A percentile compares a stretch with the other conserved stretches of the same genome.
phyloP scores from a whole-genome alignment of 2,329 filamentous ascomycete genomes.

The Aspergillus sp. region DNA sequence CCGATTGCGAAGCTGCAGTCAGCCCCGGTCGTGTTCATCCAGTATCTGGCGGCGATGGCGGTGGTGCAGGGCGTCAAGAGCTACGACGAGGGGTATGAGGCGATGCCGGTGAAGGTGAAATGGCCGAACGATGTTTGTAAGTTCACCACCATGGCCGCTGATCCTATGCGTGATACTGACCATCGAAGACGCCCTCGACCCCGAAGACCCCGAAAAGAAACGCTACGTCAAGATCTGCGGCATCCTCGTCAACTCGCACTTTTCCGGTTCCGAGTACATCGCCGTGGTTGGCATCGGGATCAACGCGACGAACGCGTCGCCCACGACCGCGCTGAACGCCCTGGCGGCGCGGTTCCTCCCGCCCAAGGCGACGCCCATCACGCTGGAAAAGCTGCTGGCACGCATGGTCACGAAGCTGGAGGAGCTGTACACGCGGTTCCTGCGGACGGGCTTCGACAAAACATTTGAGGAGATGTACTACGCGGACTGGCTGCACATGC shows the following conservation, averaged over 20 bases:
- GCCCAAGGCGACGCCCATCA: conserved; percentile 52
- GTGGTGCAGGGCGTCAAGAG: conserved; percentile 77
- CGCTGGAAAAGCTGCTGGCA: conserved; percentile 77
- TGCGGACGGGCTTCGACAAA: conserved; percentile 69
- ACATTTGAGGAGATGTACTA: conserved; percentile 77
- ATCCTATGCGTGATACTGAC: conserved; percentile 3
- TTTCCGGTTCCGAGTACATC: conserved; percentile 73
- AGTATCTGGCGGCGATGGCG: conserved; percentile 87
- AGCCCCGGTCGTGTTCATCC: conserved; percentile 85
- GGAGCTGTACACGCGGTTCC: conserved; percentile 70
- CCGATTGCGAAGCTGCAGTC: conserved; percentile 66
- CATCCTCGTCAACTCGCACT: conserved; percentile 86
- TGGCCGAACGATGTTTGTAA: conserved; percentile 95
- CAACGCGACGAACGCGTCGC: conserved; percentile 78
- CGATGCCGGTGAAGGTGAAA: conserved; percentile 80
- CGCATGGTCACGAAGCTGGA: conserved; percentile 77
- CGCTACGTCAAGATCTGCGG: conserved; percentile 86
- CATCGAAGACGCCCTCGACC: conserved; percentile 63
- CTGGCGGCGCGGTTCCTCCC: conserved; percentile 54
- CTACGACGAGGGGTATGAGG: conserved; percentile 73
- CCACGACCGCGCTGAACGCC: conserved; percentile 81
- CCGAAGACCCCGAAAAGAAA: conserved; percentile 47
- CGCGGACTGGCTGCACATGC: conserved; percentile 77
- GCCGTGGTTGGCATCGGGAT: conserved; percentile 83
- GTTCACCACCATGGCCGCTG: conserved; percentile 18